These are phyloP conservation scores for Erysimum cheiri DNA, from an alignment of 441 rosid species.

Conservation along the genomic window DNA sequence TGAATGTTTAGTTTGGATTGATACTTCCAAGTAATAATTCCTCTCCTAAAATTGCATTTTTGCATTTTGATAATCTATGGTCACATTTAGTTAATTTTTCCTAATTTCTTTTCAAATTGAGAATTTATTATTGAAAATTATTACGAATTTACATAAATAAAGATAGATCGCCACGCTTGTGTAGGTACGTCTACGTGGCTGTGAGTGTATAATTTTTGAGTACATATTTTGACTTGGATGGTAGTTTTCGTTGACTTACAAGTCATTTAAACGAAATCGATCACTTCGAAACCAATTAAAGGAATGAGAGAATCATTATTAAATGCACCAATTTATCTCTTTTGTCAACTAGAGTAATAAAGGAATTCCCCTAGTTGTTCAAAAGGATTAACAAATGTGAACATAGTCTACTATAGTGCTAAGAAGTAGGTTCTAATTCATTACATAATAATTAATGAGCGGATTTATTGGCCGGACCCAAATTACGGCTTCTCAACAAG, in stretches of 20 bases:
- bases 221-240: slow-evolving; percentile 32
- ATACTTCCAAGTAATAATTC: not conserved
- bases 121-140: not conserved
- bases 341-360: slow-evolving; percentile 30
- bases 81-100: not conserved
- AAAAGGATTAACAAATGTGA: slow-evolving; percentile 38
- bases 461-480: slow-evolving; percentile 38
- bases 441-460: slow-evolving; percentile 21
- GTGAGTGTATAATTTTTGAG: slow-evolving; percentile 26
- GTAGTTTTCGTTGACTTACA: slow-evolving; percentile 36
- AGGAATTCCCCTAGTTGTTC: slow-evolving; percentile 14
- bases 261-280: slow-evolving; percentile 42
- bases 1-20: not conserved
- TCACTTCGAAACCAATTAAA: slow-evolving; percentile 45
- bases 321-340: slow-evolving; percentile 24
- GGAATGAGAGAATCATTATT: slow-evolving; percentile 28
- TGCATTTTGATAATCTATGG: not conserved
- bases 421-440: slow-evolving; percentile 28
- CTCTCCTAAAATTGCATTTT: not conserved
- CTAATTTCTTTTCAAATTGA: not conserved
- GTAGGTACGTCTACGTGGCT: slow-evolving; percentile 28
- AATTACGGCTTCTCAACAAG: slow-evolving; percentile 34
- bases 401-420: slow-evolving; percentile 12
- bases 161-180: slow-evolving; percentile 5
- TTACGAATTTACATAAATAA: not conserved